Evolutionary conservation across 768 basidiomycete genomes (phyloP), one percentile per base, ranked within the genome.

Genomic region (Epithele typhae): DNA sequence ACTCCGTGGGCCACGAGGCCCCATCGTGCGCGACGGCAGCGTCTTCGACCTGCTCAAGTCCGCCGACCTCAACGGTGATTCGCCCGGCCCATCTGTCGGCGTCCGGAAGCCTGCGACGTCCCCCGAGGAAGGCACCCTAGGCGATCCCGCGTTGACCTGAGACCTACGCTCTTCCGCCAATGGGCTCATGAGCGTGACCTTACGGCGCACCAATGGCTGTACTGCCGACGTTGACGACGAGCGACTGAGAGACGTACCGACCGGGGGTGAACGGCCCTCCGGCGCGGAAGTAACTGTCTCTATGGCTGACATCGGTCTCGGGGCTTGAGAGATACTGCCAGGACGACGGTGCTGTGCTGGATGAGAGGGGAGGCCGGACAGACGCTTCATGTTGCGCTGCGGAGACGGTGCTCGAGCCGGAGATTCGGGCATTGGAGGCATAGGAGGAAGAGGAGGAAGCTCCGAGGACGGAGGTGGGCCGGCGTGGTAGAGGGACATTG

Each of bases 1-100:
- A 21, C 61, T 57, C 39, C 55, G 50, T 0, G 52, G 37, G 15
- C 43, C 46, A 52, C 52, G 58, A 45, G 34, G 47, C 37, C 18
- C 60, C 40, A n/a, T n/a, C n/a, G 43, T 54, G 41, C 12, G 53
- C 46, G 21, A 35, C 2, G 66, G 55, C 32, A 64, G 52, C 11
- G 68, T 48, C 27, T 54, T 61, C 1, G 66, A 60, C 36, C 58
- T 49, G 38, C 48, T 52, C 23, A 60, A 45, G 3, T 48, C 47
- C 11, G 38, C 12, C n/a, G 25, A 25, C 19, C 32, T 19, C 15
- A 52, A 14, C 27, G 27, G 27, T 14, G 27, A 7, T 7, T 30
- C 27, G 7, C 27, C 27, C 27, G 27, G 14, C 27, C 15, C 35
- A 7, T 49, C 52, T 3, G 43, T 48, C n/a, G 51, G 51, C 17